Base-by-base conservation (phyloP, 495 filamentous ascomycete species). In the Trichodelitschia bisporula region DNA sequence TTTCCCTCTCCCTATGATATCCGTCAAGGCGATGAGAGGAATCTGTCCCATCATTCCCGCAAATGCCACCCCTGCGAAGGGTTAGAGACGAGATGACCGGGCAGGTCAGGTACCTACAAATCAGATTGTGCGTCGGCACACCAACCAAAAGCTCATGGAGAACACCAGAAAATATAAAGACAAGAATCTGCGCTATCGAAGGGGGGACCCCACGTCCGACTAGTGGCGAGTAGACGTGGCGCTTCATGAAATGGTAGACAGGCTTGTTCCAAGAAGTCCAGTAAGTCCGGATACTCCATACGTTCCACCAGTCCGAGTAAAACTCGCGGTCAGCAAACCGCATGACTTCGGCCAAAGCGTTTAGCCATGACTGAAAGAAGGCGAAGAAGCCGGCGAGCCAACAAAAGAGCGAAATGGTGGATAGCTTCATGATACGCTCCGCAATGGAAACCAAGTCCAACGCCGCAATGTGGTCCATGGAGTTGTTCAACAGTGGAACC, bases 261-360 rank as follows among this genome's bases (percentile, higher is more conserved):
- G 86, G 86, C 41, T 86, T 89, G 46, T 97, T 97, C 86, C 86
- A 97, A 0, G 72, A 76, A 15, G 78, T 63, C 86, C 86, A 97
- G 56, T 97, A 97, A 4, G 58, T 59, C 2, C 84, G 78, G 2
- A 95, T 53, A 36, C 70, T 76, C 11, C 69, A 67, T 26, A 71
- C 78, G 44, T 97, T 97, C 86, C 84, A 97, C 86, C 86, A 97
- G 35, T 86, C 79, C 1, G 75, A 70, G 47, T 97, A 97, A 47
- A 95, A 97, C 28, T 84, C 72, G 12, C 86, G 66, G 50, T 97
- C 86, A 5, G 69, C 86, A 39, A 97, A 97, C 20, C 59, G 57
- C 58, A 79, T 78, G 4, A 92, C 55, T 50, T 97, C 86, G 1
- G 86, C 83, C 31, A 97, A 50, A 1, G 78, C 79, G 44, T 97